Base-by-base conservation (phyloP, 495 filamentous ascomycete genomes). In the Penicillium samsonianum region DNA sequence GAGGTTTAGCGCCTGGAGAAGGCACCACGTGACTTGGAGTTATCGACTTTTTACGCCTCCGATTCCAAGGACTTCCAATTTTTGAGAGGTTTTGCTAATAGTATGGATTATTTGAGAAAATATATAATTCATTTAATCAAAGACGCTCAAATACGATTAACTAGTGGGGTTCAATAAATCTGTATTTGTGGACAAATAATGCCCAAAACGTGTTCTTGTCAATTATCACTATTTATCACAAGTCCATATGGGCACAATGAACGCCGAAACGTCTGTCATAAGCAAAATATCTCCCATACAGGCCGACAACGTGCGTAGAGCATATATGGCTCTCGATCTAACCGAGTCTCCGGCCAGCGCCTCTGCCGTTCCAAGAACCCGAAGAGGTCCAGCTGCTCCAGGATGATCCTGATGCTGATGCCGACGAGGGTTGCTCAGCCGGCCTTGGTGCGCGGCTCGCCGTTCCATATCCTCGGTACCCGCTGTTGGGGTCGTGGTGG, bases 281-380 rank as follows among this genome's bases (percentile, higher is more conserved):
- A 30, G 19, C 22, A 51, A 14, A 38, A 1, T 31, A 20, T 11
- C 35, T 20, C 9, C 46, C 10, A 17, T 41, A 26, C 14, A 43
- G 4, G 43, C 5, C n/a, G 10, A 5, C 9, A 3, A 43, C 22
- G 5, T 43, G 26, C 25, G 16, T 6, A 43, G 26, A 33, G 20
- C 17, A 28, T 37, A 14, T 12, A 23, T 25, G 8, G 6, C 35
- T 23, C 3, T 23, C 20, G 5, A 16, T 23, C 22, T 35, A 56
- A 17, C 90, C 90, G 5, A 94, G 76, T 65, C 90, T 79, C 23
- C 83, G 79, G 9, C 90, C 90, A 16, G 82, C 72, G 1, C 90
- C 90, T 60, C 87, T 76, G 17, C 69, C 80, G 62, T 78, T 78
- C 90, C 90, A 92, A 0, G 82, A 68, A 50, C 67, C 75, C 31